Evolutionary conservation across 176 grass and related monocot species (phyloP).

Genomic region (Pontederia crassipes): DNA sequence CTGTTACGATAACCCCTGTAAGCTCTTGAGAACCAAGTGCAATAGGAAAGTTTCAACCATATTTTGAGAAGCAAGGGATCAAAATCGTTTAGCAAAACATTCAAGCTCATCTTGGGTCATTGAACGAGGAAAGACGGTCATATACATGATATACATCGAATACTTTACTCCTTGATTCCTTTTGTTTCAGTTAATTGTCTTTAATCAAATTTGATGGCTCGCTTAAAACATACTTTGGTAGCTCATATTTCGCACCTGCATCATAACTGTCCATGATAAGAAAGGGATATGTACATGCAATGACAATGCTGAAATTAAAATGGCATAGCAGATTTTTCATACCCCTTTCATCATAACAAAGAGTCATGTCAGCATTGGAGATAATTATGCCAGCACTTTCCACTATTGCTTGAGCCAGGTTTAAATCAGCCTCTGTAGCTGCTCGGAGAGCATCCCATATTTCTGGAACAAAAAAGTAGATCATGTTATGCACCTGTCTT

Average conservation of each 20-base stretch:
- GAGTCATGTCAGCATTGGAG: conserved; percentile 51
- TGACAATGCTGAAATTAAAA: neutral
- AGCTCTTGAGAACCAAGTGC: too few species aligned
- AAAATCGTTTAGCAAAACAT: too few species aligned
- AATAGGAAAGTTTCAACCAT: too few species aligned
- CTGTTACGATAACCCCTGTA: too few species aligned
- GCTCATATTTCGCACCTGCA: conserved; percentile 77
- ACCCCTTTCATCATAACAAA: conserved; percentile 77
- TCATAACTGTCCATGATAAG: neutral
- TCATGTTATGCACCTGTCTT: neutral
- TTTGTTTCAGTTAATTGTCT: conserved; percentile 33
- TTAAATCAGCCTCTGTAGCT: conserved; percentile 48
- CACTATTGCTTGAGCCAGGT: conserved; percentile 53
- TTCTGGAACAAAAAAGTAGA: conserved; percentile 24
- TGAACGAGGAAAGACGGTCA: neutral
- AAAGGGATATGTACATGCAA: neutral
- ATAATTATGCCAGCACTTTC: conserved; percentile 59
- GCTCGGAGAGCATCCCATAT: conserved; percentile 78
- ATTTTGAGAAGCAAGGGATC: too few species aligned
- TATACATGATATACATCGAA: conserved; percentile 19
- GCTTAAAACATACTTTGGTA: conserved; percentile 73
- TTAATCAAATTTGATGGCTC: conserved; percentile 53
- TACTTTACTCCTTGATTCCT: conserved; percentile 1
- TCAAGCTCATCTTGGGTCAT: too few species aligned
- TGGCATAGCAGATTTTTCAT: neutral